Evolutionary conservation across 257 asterid species (phyloP), one percentile per base, ranked within the genome.

Genomic region (Penstemon eatonii): DNA sequence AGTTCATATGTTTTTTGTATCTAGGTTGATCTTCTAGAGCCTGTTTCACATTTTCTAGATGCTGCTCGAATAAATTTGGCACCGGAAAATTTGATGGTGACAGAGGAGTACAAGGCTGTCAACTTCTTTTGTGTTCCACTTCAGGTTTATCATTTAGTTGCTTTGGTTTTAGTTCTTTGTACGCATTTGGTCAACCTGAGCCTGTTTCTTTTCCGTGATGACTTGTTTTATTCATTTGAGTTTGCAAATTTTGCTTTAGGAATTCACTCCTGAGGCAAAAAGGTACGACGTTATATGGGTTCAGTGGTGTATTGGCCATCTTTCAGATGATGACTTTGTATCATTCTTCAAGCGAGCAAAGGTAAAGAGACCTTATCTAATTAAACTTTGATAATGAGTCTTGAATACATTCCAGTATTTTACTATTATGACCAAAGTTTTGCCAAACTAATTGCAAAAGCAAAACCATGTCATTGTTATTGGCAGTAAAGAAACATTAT

Each of bases 301-400:
- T 51, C 99, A 94, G 73, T 94, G 99, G 99, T 94, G 99, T 69
- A 94, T 94, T 64, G 97, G 97, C 43, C 99, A 94, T 82, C 96
- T 94, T 71, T 83, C 96, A 25, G 97, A 94, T 77, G 97, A 94
- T 42, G 99, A 94, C 73, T 80, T 94, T 45, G 75, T 94, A 40
- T 76, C 93, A 60, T 94, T 94, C 79, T 91, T 94, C 83, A 78
- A 79, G 42, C 86, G 96, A 70, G 96, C 99, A 68, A 82, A 85
- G 97, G 96, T 87, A 74, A 74, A 50, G 40, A 41, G 39, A 59
- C 75, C 56, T 61, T 19, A 15, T 63, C 59, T 45, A 4, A 40
- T 41, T 25, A 5, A 43, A 44, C 70, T 10, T 51, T 49, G 13
- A 33, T 58, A 52, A 63, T 59, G 7, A 38, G 67, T 42, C 37